Percentiles rank a stretch among this genome's conserved stretches.
Conservation (phyloP, 2,329 filamentous ascomycete species). For the Botrytis paeoniae region DNA sequence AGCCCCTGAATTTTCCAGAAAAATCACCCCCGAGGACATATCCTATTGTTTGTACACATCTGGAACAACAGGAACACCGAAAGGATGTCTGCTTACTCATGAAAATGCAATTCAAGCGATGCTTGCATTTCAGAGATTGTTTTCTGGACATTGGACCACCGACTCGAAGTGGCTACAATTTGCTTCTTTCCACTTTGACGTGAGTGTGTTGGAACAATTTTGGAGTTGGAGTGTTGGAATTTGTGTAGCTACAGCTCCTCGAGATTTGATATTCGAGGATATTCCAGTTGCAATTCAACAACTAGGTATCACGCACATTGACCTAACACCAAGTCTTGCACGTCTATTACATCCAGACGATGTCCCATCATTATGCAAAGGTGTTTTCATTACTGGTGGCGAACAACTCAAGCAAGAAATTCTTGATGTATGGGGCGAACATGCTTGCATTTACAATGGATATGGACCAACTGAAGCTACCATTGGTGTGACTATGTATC, state of each 20-base stretch:
- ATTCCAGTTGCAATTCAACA: slow-evolving; percentile 68
- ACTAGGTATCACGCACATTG: slow-evolving; percentile 81
- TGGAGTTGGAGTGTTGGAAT: slow-evolving; percentile 95
- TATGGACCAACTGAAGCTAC: slow-evolving; percentile 92
- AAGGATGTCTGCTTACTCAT: slow-evolving; percentile 75
- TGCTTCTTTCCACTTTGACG: slow-evolving; percentile 91
- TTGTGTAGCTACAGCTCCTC: slow-evolving; percentile 74
- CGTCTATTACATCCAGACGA: slow-evolving; percentile 74
- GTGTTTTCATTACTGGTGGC: slow-evolving; percentile 91
- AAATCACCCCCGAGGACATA: slow-evolving; percentile 32
- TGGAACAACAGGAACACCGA: slow-evolving; percentile 41
- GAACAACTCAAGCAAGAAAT: slow-evolving; percentile 88
- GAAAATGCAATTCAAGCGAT: slow-evolving; percentile 87
- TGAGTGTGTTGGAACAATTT: slow-evolving; percentile 89
- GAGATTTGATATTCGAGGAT: slow-evolving; percentile 83
- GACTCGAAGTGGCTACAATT: slow-evolving; percentile 86
- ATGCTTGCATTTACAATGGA: slow-evolving; percentile 83
- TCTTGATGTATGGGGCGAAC: slow-evolving; percentile 77
- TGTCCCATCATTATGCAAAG: slow-evolving; percentile 73
- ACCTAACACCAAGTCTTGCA: slow-evolving; percentile 85
- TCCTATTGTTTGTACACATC: slow-evolving; percentile 41
- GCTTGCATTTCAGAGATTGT: slow-evolving; percentile 78
- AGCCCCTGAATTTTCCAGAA: slow-evolving; percentile 28
- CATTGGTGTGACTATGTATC: slow-evolving; percentile 87
- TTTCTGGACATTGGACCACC: slow-evolving; percentile 68